phyloP scores from a whole-genome alignment of 2,329 filamentous ascomycete genomes.

The Trichoderma pleuroti region DNA sequence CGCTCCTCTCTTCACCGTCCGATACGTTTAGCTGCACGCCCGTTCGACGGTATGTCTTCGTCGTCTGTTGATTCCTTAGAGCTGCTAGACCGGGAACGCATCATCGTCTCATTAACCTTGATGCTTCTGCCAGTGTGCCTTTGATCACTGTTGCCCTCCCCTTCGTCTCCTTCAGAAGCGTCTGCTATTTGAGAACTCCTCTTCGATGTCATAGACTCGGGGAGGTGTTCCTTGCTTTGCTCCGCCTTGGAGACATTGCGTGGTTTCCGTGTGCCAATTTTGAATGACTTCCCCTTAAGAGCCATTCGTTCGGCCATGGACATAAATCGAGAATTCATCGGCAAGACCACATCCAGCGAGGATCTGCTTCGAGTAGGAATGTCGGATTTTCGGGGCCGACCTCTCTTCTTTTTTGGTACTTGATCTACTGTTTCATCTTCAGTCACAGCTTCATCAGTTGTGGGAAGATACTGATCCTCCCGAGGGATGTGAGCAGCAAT shows the following conservation, averaged over 20 bases:
- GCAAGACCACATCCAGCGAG: constrained; percentile 7
- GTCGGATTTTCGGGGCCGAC: constrained; percentile 27
- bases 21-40: neutral
- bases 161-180: neutral
- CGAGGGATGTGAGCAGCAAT: constrained; percentile 23
- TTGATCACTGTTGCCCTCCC: neutral
- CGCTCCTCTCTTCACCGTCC: constrained; percentile 20
- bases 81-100: neutral
- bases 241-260: neutral
- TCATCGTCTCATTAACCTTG: neutral
- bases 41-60: constrained; percentile 24
- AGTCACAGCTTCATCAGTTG: neutral
- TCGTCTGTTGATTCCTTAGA: constrained; percentile 21
- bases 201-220: neutral
- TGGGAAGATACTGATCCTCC: neutral
- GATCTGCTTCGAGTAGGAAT: constrained; percentile 1
- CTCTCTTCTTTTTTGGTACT: constrained; percentile 16
- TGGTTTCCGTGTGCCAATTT: constrained; percentile 42
- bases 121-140: constrained; percentile 10
- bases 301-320: constrained; percentile 58
- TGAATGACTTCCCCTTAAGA: constrained; percentile 51
- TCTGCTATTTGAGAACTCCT: neutral
- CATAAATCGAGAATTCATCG: constrained; percentile 38
- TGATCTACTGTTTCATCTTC: neutral
- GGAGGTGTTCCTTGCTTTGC: neutral